These are phyloP conservation scores for Zoysia pacifica DNA, from an alignment of 176 grass and related monocot genomes.

Conservation along the genomic window DNA sequence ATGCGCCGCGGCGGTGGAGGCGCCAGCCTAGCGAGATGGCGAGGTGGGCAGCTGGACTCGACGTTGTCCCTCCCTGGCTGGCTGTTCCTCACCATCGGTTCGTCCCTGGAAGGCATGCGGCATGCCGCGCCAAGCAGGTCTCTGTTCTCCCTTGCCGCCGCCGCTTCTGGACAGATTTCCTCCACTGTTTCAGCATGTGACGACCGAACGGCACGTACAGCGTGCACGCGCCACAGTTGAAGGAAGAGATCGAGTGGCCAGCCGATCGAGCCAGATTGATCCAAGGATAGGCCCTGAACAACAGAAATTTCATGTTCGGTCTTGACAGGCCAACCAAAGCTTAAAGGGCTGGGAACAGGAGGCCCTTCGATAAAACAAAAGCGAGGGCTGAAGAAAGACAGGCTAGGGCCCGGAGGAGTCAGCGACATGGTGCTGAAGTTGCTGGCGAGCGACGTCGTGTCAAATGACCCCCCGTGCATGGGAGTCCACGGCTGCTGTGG, in stretches of 20 bases:
- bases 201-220: not conserved
- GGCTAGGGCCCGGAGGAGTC: no score
- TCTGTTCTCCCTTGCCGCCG: conserved; percentile 14
- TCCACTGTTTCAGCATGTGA: conserved; percentile 44
- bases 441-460: no score
- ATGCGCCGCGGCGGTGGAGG: conserved; percentile 21
- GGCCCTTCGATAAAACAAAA: no score
- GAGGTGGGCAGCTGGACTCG: conserved; percentile 25
- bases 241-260: not conserved
- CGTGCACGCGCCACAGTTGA: not conserved
- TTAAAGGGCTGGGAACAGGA: not conserved
- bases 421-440: no score
- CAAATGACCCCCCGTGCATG: no score
- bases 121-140: conserved; percentile 16
- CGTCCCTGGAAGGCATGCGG: not conserved
- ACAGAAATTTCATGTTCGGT: conserved; percentile 6
- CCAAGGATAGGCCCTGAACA: not conserved
- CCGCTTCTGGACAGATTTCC: conserved; percentile 31
- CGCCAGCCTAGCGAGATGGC: conserved; percentile 39
- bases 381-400: no score
- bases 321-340: not conserved
- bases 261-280: conserved; percentile 4
- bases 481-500: no score
- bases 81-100: not conserved
- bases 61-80: not conserved